Base-by-base conservation (phyloP, 495 filamentous ascomycete species). In the Neurospora africana region DNA sequence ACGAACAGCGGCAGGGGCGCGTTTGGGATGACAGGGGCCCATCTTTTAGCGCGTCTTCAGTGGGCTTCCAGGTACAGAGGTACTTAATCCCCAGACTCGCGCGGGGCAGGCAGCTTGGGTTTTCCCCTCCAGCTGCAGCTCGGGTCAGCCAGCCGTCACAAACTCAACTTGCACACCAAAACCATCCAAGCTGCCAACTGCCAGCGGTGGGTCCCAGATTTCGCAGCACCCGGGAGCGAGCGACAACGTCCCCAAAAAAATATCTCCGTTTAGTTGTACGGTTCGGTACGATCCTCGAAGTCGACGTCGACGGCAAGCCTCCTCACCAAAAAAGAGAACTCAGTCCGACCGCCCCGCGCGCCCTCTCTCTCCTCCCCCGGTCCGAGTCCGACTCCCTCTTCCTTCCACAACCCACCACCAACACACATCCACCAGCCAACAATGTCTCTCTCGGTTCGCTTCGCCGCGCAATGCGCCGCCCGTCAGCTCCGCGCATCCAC, bases 391-490 rank as follows among this genome's bases (percentile, higher is more conserved):
- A 70, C 33, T 47, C 43, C 67, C 40, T 5, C 7, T 5, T 44
- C 41, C 41, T 21, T 21, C 69, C 65, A 21, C 6, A 47, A 37
- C 19, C 37, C 69, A 39, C 68, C 67, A 72, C 71, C 40, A 47
- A 23, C 68, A 23, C 68, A 40, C 68, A 70, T 43, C 15, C 68
- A 11, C 21, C 13, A 65, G 0, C 27, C 53, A 65, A 85, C 75
- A 69, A 91, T 91, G 89, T 88, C 89, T 17, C 76, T 85, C 71
- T 82, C 88, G 15, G 88, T 84, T 77, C 84, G 87, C 78, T 85
- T 84, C 76, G 87, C 87, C 76, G 84, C 86, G 71, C 84, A 88
- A 79, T 85, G 86, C 81, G 89, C 86, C 80, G 84, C 86, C 69
- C 86, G 87, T 73, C 85, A 86, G 78, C 80, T 88, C 72, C 84